Evolutionary conservation across 2,329 filamentous ascomycete species (phyloP).

Genomic region (Pyricularia pennisetigena): DNA sequence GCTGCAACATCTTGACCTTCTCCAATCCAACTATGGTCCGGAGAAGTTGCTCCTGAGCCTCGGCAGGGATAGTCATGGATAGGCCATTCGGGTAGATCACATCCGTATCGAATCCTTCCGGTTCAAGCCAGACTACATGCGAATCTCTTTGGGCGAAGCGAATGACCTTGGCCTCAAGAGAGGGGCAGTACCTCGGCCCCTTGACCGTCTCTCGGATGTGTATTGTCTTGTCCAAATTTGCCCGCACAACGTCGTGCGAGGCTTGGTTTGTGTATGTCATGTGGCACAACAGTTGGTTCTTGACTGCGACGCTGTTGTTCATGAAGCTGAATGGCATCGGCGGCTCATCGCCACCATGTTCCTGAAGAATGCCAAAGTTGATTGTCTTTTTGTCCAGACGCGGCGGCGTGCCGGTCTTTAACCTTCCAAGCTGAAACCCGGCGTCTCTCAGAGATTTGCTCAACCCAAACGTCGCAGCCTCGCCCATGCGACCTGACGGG

Average conservation of each 20-base stretch:
- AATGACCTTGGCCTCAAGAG: constrained; percentile 87
- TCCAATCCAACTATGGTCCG: constrained; percentile 82
- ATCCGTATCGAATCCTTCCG: constrained; percentile 84
- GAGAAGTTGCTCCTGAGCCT: constrained; percentile 78
- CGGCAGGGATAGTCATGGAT: constrained; percentile 89
- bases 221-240: constrained; percentile 89
- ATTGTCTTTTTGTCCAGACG: constrained; percentile 76
- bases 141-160: constrained; percentile 70
- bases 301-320: constrained; percentile 66
- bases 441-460: constrained; percentile 84
- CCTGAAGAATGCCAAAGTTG: constrained; percentile 61
- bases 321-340: constrained; percentile 89
- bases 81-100: constrained; percentile 94
- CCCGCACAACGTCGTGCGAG: constrained; percentile 74
- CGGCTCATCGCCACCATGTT: constrained; percentile 73
- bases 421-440: constrained; percentile 76
- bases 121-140: constrained; percentile 95
- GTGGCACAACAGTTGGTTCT: constrained; percentile 78
- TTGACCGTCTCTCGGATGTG: constrained; percentile 94
- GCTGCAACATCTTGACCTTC: constrained; percentile 82
- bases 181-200: constrained; percentile 91
- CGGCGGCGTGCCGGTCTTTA: constrained; percentile 95
- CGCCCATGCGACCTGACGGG: constrained; percentile 85
- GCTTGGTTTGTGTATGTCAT: constrained; percentile 77
- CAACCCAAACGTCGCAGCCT: constrained; percentile 83